Evolutionary conservation across 805 yeast species (phyloP).

Genomic region (Nematodospora valgi): DNA sequence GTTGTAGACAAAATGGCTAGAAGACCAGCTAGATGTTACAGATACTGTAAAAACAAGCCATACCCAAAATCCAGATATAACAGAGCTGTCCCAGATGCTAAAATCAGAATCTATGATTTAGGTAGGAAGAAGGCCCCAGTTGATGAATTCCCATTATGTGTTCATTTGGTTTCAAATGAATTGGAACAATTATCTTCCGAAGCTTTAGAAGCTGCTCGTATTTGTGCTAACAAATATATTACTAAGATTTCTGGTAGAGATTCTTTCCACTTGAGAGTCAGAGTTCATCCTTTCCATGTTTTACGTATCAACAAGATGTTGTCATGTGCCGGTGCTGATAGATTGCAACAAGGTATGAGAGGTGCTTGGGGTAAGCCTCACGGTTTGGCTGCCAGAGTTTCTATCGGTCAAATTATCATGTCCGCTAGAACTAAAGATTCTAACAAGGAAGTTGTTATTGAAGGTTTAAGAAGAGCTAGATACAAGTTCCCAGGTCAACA

Average conservation of each 20-base stretch:
- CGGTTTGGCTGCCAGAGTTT: conserved; percentile 99
- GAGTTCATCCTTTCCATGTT: conserved; percentile 99
- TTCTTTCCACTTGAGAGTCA: conserved; percentile 99
- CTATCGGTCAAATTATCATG: conserved; percentile 97
- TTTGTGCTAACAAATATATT: conserved; percentile 99
- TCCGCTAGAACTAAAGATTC: conserved; percentile 98
- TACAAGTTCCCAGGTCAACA: conserved; percentile 99
- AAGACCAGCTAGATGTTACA: conserved; percentile 99
- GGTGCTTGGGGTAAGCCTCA: conserved; percentile 99
- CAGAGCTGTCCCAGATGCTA: conserved; percentile 99
- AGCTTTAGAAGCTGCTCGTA: conserved; percentile 99
- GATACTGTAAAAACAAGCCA: conserved; percentile 99
- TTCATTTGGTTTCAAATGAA: conserved; percentile 99
- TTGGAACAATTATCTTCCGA: conserved; percentile 98
- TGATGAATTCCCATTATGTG: conserved; percentile 99
- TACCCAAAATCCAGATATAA: conserved; percentile 99
- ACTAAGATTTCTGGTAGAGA: conserved; percentile 98
- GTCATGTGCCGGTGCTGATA: conserved; percentile 99
- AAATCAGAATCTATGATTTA: conserved; percentile 98
- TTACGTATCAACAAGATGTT: conserved; percentile 99
- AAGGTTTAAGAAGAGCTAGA: conserved; percentile 99
- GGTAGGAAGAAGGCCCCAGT: conserved; percentile 99
- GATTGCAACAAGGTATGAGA: conserved; percentile 99
- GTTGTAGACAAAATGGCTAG: conserved; percentile 87
- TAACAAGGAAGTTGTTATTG: conserved; percentile 96